phyloP scores from a whole-genome alignment of 2,329 filamentous ascomycete species.

The Arthroderma sp. region DNA sequence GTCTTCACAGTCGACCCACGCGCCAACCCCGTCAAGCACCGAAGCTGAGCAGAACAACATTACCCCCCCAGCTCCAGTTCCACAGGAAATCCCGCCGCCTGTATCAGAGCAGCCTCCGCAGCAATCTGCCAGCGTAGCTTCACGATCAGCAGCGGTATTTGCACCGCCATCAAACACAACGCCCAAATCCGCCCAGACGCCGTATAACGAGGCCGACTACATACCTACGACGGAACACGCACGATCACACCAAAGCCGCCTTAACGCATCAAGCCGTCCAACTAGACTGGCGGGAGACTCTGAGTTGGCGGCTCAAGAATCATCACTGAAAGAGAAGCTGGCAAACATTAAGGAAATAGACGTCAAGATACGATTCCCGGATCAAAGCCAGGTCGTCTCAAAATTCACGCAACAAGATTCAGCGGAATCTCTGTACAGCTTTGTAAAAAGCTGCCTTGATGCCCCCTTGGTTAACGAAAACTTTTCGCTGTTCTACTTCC shows the following conservation, averaged over 20 bases:
- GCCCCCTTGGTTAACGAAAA: slow-evolving; percentile 41
- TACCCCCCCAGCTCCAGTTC: slow-evolving; percentile 1
- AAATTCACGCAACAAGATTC: slow-evolving; percentile 57
- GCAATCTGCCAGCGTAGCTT: slow-evolving; percentile 27
- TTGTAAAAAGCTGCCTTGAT: slow-evolving; percentile 59
- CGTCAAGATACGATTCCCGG: slow-evolving; percentile 75
- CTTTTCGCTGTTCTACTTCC: slow-evolving; percentile 58
- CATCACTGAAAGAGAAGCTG: slow-evolving; percentile 51
- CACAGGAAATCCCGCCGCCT: slow-evolving; percentile 2
- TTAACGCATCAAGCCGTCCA: slow-evolving; percentile 64
- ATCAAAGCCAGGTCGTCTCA: slow-evolving; percentile 65
- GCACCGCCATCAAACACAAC: slow-evolving; percentile 60
- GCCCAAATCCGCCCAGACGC: slow-evolving; percentile 57
- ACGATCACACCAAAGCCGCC: slow-evolving; percentile 62
- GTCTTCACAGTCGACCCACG: slow-evolving; percentile 6
- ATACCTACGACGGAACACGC: slow-evolving; percentile 73
- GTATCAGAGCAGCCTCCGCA: slow-evolving; percentile 3
- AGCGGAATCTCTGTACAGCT: slow-evolving; percentile 57
- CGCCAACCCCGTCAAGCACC: slow-evolving; percentile 7
- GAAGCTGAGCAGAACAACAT: slow-evolving; percentile 6
- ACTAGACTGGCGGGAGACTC: slow-evolving; percentile 68
- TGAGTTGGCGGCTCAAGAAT: slow-evolving; percentile 59
- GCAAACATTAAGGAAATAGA: slow-evolving; percentile 54
- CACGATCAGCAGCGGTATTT: slow-evolving; percentile 52
- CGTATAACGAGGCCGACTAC: slow-evolving; percentile 62